Conservation (phyloP, 2,329 filamentous ascomycete species). For the Sclerotinia subarctica region DNA sequence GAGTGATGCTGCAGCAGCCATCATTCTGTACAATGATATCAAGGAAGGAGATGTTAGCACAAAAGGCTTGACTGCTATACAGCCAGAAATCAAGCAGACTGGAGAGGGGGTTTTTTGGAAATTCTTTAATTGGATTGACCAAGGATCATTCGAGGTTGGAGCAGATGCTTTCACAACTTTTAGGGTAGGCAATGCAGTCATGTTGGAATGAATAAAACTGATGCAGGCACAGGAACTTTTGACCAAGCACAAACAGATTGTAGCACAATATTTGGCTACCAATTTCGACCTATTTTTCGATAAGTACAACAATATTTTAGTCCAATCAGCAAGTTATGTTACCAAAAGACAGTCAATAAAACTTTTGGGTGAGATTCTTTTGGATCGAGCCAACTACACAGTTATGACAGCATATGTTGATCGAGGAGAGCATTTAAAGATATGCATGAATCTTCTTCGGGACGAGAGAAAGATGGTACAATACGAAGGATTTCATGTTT, state of each 20-base stretch:
- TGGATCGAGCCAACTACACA: conserved; percentile 94
- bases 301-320: conserved; percentile 80
- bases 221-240: conserved; percentile 71
- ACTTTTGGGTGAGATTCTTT: conserved; percentile 86
- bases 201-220: conserved; percentile 17
- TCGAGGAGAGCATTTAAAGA: conserved; percentile 90
- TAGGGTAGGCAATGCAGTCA: conserved; percentile 55
- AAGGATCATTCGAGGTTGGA: conserved; percentile 92
- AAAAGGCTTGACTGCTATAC: conserved; percentile 74
- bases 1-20: conserved; percentile 83
- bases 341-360: conserved; percentile 99
- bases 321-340: conserved; percentile 93
- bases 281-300: conserved; percentile 95
- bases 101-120: conserved; percentile 91
- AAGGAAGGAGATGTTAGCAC: conserved; percentile 61
- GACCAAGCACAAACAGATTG: conserved; percentile 88
- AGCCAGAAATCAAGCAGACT: conserved; percentile 69
- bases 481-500: conserved; percentile 98
- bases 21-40: conserved; percentile 90
- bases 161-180: conserved; percentile 98
- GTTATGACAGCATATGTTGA: conserved; percentile 98
- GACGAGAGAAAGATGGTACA: conserved; percentile 99
- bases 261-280: conserved; percentile 79
- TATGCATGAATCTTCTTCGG: conserved; percentile 94
- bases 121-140: conserved; percentile 97